A percentile compares a stretch with the other conserved stretches of the same genome.
Conservation (phyloP, 768 basidiomycete species). For the Paxillus ammoniavirescens region DNA sequence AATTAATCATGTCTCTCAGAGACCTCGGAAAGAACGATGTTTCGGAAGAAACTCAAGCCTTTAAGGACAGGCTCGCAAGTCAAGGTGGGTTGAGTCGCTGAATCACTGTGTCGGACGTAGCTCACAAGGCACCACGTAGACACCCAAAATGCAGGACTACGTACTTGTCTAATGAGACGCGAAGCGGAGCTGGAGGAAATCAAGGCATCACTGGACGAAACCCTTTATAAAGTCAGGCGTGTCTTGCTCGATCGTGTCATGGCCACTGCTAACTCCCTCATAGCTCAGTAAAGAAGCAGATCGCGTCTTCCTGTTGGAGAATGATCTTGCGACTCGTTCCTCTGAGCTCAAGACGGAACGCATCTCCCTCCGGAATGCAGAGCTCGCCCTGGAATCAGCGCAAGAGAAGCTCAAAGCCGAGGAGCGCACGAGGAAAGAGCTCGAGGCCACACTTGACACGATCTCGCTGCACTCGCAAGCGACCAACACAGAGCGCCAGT, state of each 20-base stretch:
- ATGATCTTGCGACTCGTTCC: conserved; percentile 44
- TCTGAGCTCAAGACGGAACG: conserved; percentile 59
- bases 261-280: conserved; percentile 6
- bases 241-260: neutral
- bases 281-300: conserved; percentile 59
- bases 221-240: conserved; percentile 34
- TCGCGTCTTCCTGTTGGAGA: conserved; percentile 55
- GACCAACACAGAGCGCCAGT: conserved; percentile 39
- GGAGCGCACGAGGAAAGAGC: conserved; percentile 48
- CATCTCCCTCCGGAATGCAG: conserved; percentile 49
- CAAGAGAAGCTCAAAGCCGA: conserved; percentile 52
- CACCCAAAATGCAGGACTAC: conserved; percentile 34
- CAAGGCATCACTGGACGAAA: conserved; percentile 33
- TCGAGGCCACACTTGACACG: conserved; percentile 55
- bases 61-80: conserved; percentile 36
- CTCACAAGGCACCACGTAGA: conserved; percentile 25
- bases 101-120: neutral
- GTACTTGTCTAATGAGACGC: conserved; percentile 34
- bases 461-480: conserved; percentile 53
- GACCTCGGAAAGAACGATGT: conserved; percentile 40
- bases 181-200: conserved; percentile 37
- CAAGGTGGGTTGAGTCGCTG: conserved; percentile 29
- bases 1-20: conserved; percentile 36
- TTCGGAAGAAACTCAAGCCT: conserved; percentile 35
- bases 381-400: conserved; percentile 45